Percentiles rank a stretch among this genome's conserved stretches.
Evolutionary conservation across 116 monocot genomes (phyloP).

Genomic region (Thalassia testudinum): DNA sequence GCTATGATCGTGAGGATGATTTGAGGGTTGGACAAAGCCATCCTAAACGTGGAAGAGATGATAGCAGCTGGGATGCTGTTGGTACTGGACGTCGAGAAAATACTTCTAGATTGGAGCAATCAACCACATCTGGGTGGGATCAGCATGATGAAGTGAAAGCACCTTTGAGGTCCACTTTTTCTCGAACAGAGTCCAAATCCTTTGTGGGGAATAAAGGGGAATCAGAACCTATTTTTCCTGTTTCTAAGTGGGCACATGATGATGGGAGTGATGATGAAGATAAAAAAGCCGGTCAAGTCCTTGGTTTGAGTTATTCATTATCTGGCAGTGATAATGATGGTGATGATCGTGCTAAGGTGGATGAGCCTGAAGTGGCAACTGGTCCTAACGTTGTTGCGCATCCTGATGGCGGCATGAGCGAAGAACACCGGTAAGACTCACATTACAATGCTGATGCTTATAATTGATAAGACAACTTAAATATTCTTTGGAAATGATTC

Average conservation of each 20-base stretch:
- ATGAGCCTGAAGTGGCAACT: constrained; percentile 24
- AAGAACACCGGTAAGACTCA: constrained; percentile 63
- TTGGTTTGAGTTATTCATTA: constrained; percentile 72
- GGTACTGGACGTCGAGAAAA: constrained; percentile 13
- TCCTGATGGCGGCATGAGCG: constrained; percentile 49
- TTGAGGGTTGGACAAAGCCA: constrained; percentile 25
- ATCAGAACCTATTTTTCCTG: constrained; percentile 46
- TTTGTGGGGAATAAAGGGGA: constrained; percentile 23
- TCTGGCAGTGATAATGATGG: constrained; percentile 67
- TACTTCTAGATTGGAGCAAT: constrained; percentile 7
- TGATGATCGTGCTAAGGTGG: constrained; percentile 22
- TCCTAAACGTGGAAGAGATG: constrained; percentile 28
- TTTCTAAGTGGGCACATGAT: constrained; percentile 91
- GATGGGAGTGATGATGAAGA: constrained; percentile 81
- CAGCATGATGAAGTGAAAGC: constrained; percentile 12
- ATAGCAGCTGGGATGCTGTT: constrained; percentile 9
- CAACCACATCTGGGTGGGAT: constrained; percentile 11
- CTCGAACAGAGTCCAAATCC: constrained; percentile 6
- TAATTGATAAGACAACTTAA: too few relatives aligned
- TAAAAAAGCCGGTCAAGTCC: constrained; percentile 26
- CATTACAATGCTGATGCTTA: too few relatives aligned
- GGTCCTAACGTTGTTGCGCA: constrained; percentile 19
- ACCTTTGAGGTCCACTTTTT: not conserved
- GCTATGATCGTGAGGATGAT: constrained; percentile 58
- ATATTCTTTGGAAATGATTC: too few relatives aligned